Percentiles rank a stretch among this genome's conserved stretches.
phyloP scores from a whole-genome alignment of 768 basidiomycete species.

The Boletellus emodensis region DNA sequence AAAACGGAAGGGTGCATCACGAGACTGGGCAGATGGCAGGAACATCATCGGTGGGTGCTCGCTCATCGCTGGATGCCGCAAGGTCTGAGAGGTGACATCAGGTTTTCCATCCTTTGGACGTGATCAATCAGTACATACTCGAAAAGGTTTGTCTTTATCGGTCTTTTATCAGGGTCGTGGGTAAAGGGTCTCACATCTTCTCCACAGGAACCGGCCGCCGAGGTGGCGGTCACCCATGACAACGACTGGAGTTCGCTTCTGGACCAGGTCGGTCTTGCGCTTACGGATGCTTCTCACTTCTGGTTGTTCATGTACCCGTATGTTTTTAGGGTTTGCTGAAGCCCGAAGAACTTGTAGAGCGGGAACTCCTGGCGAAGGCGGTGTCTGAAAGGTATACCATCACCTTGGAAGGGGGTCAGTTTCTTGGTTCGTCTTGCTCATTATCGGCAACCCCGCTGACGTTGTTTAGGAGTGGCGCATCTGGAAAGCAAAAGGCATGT shows the following conservation, averaged over 20 bases:
- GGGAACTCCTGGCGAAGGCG: constrained; percentile 6
- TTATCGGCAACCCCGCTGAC: neutral
- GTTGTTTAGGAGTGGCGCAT: constrained; percentile 16
- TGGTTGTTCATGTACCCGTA: neutral
- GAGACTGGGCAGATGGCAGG: constrained; percentile 18
- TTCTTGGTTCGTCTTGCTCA: too few species aligned
- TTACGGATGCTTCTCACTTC: neutral
- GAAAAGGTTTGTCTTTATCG: constrained; percentile 9
- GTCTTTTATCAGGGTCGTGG: neutral
- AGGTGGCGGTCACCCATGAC: constrained; percentile 25
- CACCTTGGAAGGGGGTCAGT: constrained; percentile 10
- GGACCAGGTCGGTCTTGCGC: constrained; percentile 8
- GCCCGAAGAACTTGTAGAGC: constrained; percentile 9
- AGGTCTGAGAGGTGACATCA: constrained; percentile 3
- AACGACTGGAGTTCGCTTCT: constrained; percentile 19
- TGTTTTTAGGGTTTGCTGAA: constrained; percentile 8
- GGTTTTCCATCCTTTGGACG: constrained; percentile 24
- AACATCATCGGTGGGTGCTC: constrained; percentile 13
- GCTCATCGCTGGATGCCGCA: neutral
- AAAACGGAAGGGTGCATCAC: constrained; percentile 1
- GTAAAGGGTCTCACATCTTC: neutral
- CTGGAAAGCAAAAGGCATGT: constrained; percentile 15
- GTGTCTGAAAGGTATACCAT: constrained; percentile 13
- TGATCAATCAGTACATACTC: constrained; percentile 24
- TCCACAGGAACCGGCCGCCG: constrained; percentile 19